phyloP scores from a whole-genome alignment of 2,329 filamentous ascomycete species.

The Aspergillus hortae region DNA sequence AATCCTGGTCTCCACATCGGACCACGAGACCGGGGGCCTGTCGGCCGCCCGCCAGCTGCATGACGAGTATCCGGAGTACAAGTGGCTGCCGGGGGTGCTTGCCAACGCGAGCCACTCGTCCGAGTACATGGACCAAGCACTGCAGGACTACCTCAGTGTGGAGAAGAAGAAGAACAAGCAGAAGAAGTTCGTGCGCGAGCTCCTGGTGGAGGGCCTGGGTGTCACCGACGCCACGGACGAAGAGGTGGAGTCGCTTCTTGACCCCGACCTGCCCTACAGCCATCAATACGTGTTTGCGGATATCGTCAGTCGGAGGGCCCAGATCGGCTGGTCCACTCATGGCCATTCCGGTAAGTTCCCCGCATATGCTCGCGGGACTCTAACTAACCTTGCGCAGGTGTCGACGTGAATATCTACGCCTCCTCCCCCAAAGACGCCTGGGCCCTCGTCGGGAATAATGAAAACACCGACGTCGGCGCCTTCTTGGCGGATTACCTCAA shows the following conservation, averaged over 20 bases:
- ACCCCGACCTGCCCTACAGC: constrained; percentile 52
- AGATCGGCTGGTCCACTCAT: constrained; percentile 91
- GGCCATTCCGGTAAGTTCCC: constrained; percentile 64
- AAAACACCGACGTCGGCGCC: constrained; percentile 87
- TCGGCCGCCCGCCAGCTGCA: constrained; percentile 71
- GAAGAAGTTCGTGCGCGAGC: constrained; percentile 62
- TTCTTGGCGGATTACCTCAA: constrained; percentile 77
- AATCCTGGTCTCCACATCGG: constrained; percentile 83
- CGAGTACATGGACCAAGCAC: constrained; percentile 64
- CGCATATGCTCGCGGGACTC: background rate
- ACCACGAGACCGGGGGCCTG: constrained; percentile 94
- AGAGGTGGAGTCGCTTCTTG: constrained; percentile 67
- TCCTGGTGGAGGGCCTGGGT: constrained; percentile 70
- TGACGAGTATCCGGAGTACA: constrained; percentile 61
- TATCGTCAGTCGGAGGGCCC: constrained; percentile 82
- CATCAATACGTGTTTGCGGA: constrained; percentile 66
- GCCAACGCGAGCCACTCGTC: constrained; percentile 73
- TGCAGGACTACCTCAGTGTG: constrained; percentile 57
- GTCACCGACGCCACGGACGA: constrained; percentile 67
- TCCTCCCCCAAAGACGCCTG: constrained; percentile 63
- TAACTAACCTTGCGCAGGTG: constrained; percentile 48
- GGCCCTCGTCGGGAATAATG: constrained; percentile 75
- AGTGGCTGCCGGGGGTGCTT: constrained; percentile 80
- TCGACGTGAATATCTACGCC: constrained; percentile 95
- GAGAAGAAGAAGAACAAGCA: constrained; percentile 46